Base-by-base conservation (phyloP, 768 basidiomycete genomes). In the Pleurotus djamor region DNA sequence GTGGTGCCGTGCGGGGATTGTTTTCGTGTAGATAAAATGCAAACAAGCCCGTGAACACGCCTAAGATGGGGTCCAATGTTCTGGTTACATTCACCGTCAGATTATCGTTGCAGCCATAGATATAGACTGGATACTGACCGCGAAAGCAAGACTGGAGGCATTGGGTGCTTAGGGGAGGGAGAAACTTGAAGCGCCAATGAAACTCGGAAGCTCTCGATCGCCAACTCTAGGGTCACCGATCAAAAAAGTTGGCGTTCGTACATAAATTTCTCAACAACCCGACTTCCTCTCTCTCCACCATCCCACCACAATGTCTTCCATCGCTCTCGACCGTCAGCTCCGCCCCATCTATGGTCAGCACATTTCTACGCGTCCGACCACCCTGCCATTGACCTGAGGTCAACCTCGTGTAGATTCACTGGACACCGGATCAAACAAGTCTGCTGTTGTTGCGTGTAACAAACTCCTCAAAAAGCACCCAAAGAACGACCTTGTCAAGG, bases 381-480 rank as follows among this genome's bases (percentile, higher is more conserved):
- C 61, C 59, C 32, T 28, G 21, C 21, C 21, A 28, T 28, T 28
- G 21, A 28, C 21, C 21, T 28, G 21, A 28, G 21, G 48, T 37
- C 52, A 43, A 35, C 38, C 52, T 16, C 3, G 60, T 52, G 3
- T 69, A 94, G 92, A 94, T 81, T 87, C 92, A 48, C 78, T 94
- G 63, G 92, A 94, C 75, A 90, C 85, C 48, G 88, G 89, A 49
- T 91, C 91, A 12, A 91, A 90, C 77, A 94, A 94, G 76, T 86
- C 89, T 41, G 92, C 93, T 16, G 82, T 94, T 57, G 85, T 92
- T 43, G 80, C 86, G 6, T 93, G 92, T 75, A 94, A 92, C 72
- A 94, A 94, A 73, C 71, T 94, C 33, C 81, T 94, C 64, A 94
- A 93, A 74, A 94, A 93, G 75, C 83, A 92, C 65, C 88, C 90